phyloP scores from a whole-genome alignment of 2,329 filamentous ascomycete genomes.

The Aspergillus persii region DNA sequence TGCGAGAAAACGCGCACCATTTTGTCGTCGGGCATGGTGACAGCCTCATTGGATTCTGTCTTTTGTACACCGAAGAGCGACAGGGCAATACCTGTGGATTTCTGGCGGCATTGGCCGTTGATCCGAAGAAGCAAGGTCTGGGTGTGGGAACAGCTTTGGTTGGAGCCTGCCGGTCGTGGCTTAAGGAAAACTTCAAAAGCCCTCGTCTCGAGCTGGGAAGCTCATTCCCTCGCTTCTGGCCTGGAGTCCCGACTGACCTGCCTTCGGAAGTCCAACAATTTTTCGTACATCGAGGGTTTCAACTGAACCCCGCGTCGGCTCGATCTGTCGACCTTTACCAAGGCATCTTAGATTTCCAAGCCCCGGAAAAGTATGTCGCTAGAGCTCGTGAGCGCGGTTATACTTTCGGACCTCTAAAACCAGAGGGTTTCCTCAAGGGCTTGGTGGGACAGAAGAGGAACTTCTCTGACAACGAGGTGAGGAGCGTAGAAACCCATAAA shows the following conservation, averaged over 20 bases:
- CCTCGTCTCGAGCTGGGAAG: conserved; percentile 27
- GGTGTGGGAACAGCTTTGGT: conserved; percentile 42
- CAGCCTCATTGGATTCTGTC: conserved; percentile 38
- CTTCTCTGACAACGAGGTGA: conserved; percentile 37
- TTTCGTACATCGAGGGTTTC: conserved; percentile 43
- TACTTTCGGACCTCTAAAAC: conserved; percentile 36
- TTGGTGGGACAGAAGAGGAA: conserved; percentile 41
- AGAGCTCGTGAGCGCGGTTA: conserved; percentile 35
- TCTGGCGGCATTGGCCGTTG: conserved; percentile 40
- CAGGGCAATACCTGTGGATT: conserved; percentile 25
- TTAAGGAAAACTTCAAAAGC: conserved; percentile 25
- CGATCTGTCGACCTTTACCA: conserved; percentile 42
- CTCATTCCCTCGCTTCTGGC: conserved; percentile 47
- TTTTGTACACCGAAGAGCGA: conserved; percentile 32
- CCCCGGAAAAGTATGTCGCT: conserved; percentile 35
- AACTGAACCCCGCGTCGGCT: conserved; percentile 22
- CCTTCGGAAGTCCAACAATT: conserved; percentile 36
- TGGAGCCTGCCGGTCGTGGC: conserved; percentile 26
- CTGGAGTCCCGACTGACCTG: conserved; percentile 43
- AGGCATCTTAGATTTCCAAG: conserved; percentile 36
- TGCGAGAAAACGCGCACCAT: conserved; percentile 29
- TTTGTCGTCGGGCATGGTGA: conserved; percentile 30
- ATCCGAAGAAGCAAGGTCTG: conserved; percentile 32
- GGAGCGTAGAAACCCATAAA: conserved; percentile 3
- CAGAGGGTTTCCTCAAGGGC: conserved; percentile 22